Base-by-base conservation (phyloP, 768 basidiomycete genomes). In the Wakefieldia striispora region DNA sequence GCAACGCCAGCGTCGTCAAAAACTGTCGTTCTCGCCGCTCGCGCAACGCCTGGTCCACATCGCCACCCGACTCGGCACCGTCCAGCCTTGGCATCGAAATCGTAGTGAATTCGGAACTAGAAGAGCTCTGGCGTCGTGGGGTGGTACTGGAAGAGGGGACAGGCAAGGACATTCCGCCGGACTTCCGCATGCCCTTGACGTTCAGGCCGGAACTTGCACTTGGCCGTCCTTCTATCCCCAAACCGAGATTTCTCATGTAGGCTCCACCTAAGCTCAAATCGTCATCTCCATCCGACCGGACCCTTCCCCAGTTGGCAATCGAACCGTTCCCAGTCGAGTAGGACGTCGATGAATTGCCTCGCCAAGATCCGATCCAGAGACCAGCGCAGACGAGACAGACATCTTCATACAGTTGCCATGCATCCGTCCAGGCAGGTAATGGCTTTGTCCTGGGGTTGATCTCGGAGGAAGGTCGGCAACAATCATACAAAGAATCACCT, bases 391-490 rank as follows among this genome's bases (percentile, higher is more conserved):
- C 73, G 35, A 91, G 72, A 53, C 91, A 92, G 19, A 86, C 84
- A 51, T 92, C 91, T 67, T 93, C 90, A 58, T 92, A 93, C 12
- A 91, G 73, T 21, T 81, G 79, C 88, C 88, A 91, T 8, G 79
- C 78, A 53, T 91, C 90, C 13, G 81, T 76, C 86, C 86, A 89
- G 3, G 74, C 56, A 4, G 80, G 73, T 17, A 77, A 61, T 9
- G 72, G 51, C 47, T 72, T 77, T 11, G 69, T 64, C 59, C 71
- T 76, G 5, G 58, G 40, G 23, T 66, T 62, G 14, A 63, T 35
- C 27, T 66, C 62, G 13, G 68, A 38, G 16, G 63, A 59, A 44
- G 21, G 71, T 44, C 50, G 59, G 46, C 73, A 73, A 44, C 79
- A 79, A 21, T 62, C 51, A 19, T 53, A 48, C 50, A 53, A 49